These are phyloP conservation scores for Prunus yedoensis DNA, from an alignment of 331 rosid species.

Conservation along the genomic window DNA sequence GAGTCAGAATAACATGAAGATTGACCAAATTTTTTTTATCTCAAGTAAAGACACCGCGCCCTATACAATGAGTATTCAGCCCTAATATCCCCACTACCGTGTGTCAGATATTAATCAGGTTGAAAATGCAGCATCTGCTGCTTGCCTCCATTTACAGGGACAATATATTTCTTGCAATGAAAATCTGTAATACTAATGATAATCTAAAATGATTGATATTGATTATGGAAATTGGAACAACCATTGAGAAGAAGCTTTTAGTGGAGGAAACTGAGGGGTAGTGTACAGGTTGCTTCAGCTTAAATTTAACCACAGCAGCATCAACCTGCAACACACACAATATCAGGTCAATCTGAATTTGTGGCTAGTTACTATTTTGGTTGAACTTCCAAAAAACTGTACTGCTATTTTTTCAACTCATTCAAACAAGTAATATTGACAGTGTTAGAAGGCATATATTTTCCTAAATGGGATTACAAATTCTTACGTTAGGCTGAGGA, in stretches of 20 bases:
- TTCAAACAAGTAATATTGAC: slow-evolving; percentile 5
- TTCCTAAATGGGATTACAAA: slow-evolving; percentile 11
- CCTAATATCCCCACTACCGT: neutral
- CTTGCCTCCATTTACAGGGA: neutral
- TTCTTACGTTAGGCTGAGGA: slow-evolving; percentile 92
- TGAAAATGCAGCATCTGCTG: neutral
- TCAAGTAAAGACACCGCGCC: no score
- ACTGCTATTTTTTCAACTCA: neutral
- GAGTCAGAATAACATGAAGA: neutral
- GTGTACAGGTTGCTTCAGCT: slow-evolving; percentile 61
- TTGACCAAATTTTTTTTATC: neutral
- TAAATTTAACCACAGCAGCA: slow-evolving; percentile 85
- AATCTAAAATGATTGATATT: slow-evolving; percentile 3
- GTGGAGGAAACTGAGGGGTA: slow-evolving; percentile 70
- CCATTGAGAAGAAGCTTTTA: slow-evolving; percentile 93
- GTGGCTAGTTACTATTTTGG: neutral
- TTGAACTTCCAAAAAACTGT: neutral
- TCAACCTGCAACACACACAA: slow-evolving; percentile 60
- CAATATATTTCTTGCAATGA: slow-evolving; percentile 19
- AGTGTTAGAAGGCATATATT: neutral
- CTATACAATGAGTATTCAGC: neutral
- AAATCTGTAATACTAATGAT: neutral
- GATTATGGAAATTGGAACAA: slow-evolving; percentile 25
- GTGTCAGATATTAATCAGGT: neutral
- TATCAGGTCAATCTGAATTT: neutral